Base-by-base conservation (phyloP, 2,329 filamentous ascomycete genomes). In the Colletotrichum truncatum region DNA sequence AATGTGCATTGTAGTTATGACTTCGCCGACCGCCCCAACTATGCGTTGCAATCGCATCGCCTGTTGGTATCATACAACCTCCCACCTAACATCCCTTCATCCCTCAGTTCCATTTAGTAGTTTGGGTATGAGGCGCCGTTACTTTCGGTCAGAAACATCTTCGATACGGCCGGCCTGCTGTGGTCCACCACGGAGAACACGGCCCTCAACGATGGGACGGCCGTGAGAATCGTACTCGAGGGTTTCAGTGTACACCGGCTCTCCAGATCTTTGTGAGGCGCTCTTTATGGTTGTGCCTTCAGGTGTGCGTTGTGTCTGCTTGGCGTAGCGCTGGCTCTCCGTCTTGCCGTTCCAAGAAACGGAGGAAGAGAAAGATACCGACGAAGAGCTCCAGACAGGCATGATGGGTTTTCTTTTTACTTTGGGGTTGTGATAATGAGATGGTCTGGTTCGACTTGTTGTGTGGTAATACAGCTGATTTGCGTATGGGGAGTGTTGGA, bases 321-420 rank as follows among this genome's bases (percentile, higher is more conserved):
- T 56, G 5, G 39, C 53, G 56, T 53, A 65, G 16, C 57, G 62
- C 34, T 32, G 59, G 23, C 49, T 49, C 12, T 62, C 28, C 4
- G 36, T 51, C 51, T 55, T 62, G 49, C 62, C 62, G 57, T 65
- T 65, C n/a, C 6, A 9, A 16, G 32, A 55, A 34, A 62, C 4
- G 10, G 62, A 55, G 4, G 62, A 62, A 34, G 57, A 65, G 28
- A 65, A 55, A 43, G 62, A 65, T 0, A 65, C n/a, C n/a, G 36
- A 62, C 1, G 62, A 55, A 4, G 62, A 38, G 41, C 52, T 49
- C n/a, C 26, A 62, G 8, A 62, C 9, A 7, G 46, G 46, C 46
- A 49, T 43, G 16, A 23, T 23, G 39, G 38, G 38, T 38, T 38
- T 41, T 12, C 25, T 26, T 0, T 12, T 7, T 10, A 4, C 7